Evolutionary conservation across 2,329 filamentous ascomycete genomes (phyloP).

Genomic region (Clarireedia paspali): DNA sequence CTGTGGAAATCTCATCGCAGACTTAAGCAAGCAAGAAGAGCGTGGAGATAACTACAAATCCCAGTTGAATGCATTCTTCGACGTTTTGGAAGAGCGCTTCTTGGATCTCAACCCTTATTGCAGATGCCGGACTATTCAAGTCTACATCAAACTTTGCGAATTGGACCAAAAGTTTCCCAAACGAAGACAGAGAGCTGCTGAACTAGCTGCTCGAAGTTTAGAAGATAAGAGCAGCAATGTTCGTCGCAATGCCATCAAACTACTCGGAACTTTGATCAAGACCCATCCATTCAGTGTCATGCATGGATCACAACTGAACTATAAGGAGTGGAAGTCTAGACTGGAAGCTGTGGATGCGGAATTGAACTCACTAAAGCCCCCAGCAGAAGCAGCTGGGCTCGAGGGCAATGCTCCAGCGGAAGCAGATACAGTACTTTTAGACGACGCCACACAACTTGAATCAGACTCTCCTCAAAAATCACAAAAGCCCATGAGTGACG

Average conservation of each 20-base stretch:
- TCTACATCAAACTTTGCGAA: slow-evolving; percentile 85
- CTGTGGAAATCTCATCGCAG: slow-evolving; percentile 87
- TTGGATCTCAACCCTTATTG: slow-evolving; percentile 96
- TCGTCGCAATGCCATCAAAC: slow-evolving; percentile 86
- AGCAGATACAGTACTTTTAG: slow-evolving; percentile 70
- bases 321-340: slow-evolving; percentile 77
- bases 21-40: slow-evolving; percentile 87
- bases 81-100: slow-evolving; percentile 92
- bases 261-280: slow-evolving; percentile 79
- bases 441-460: slow-evolving; percentile 79
- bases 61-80: slow-evolving; percentile 94
- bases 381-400: slow-evolving; percentile 64
- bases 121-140: slow-evolving; percentile 83
- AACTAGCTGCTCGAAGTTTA: slow-evolving; percentile 79
- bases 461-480: slow-evolving; percentile 54
- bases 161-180: slow-evolving; percentile 96
- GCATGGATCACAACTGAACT: slow-evolving; percentile 78
- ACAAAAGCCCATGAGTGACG: slow-evolving; percentile 59
- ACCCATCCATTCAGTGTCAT: slow-evolving; percentile 92
- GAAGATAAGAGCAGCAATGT: slow-evolving; percentile 99
- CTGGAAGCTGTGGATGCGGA: slow-evolving; percentile 78
- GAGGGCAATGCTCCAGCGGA: slow-evolving; percentile 53
- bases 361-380: slow-evolving; percentile 72
- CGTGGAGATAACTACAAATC: slow-evolving; percentile 87
- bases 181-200: slow-evolving; percentile 76